Conservation (phyloP, 495 filamentous ascomycete genomes). For the Chaetomium cochliodes region DNA sequence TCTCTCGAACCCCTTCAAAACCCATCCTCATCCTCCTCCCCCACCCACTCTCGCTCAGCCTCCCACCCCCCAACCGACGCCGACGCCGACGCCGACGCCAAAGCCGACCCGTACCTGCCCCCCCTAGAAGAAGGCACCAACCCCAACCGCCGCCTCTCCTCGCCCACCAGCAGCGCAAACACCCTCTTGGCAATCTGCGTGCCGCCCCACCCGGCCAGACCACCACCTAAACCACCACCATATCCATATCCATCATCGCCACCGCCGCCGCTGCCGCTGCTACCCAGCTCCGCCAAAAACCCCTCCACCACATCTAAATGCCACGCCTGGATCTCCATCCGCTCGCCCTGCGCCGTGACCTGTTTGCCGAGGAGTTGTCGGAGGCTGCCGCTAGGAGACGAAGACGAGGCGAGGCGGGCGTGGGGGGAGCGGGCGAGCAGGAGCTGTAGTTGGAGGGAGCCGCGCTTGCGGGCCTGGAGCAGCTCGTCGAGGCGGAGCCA, state of each 20-base stretch:
- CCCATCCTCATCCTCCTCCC: not conserved
- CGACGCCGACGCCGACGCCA: no score
- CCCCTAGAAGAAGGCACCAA: conserved; percentile 22
- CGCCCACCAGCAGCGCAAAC: conserved; percentile 51
- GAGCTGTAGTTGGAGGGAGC: conserved; percentile 34
- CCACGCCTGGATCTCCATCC: conserved; percentile 48
- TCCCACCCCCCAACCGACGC: not conserved
- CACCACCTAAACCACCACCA: not conserved
- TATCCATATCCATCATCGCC: no score
- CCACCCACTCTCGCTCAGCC: not conserved
- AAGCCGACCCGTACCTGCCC: conserved; percentile 4
- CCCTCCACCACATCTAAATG: conserved; percentile 54
- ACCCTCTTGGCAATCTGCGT: conserved; percentile 46
- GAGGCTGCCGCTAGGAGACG: not conserved
- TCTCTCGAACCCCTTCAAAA: not conserved
- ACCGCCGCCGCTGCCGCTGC: not conserved
- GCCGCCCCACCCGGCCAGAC: conserved; percentile 44
- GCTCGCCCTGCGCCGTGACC: conserved; percentile 37
- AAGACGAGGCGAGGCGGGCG: not conserved
- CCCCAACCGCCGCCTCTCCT: conserved; percentile 39
- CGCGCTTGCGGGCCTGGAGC: conserved; percentile 33
- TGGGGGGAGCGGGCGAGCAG: not conserved
- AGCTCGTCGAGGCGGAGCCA: conserved; percentile 45
- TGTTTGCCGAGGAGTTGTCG: conserved; percentile 36
- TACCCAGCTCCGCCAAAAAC: conserved; percentile 41